Evolutionary conservation across 257 asterid genomes (phyloP).

Genomic region (Solanum sejunctum): DNA sequence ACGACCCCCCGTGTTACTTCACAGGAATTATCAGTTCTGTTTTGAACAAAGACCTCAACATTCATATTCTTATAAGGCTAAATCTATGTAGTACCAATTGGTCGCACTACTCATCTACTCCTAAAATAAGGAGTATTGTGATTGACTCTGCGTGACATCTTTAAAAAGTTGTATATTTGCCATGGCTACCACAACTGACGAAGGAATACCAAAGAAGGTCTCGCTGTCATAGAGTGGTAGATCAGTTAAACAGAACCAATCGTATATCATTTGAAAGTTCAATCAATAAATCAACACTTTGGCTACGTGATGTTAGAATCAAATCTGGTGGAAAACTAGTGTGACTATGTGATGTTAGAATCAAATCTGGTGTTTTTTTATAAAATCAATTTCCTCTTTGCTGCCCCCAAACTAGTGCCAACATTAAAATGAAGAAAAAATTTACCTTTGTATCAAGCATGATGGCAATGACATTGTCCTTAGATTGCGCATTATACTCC

Average conservation of each 20-base stretch:
- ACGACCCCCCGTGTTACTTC: not conserved
- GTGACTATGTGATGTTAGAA: not conserved
- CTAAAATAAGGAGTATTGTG: not conserved
- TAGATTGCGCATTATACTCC: conserved; percentile 82
- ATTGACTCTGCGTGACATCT: not conserved
- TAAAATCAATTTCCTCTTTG: not conserved
- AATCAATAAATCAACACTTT: not conserved
- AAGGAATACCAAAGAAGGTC: not conserved
- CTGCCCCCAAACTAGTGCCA: not conserved
- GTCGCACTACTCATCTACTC: not conserved
- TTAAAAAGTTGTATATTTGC: not conserved
- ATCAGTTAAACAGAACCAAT: not conserved
- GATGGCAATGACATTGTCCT: conserved; percentile 90
- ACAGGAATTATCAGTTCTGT: not conserved
- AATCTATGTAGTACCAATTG: not conserved
- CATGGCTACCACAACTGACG: no score
- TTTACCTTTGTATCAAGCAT: conserved; percentile 99
- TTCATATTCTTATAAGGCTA: not conserved
- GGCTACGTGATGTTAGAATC: not conserved
- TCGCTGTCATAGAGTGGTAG: not conserved
- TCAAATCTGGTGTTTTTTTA: not conserved
- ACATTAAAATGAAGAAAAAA: not conserved
- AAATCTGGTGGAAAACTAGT: not conserved
- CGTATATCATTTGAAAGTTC: not conserved
- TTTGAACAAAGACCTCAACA: not conserved